phyloP scores from a whole-genome alignment of 495 filamentous ascomycete genomes.

The Penicillium manginii region DNA sequence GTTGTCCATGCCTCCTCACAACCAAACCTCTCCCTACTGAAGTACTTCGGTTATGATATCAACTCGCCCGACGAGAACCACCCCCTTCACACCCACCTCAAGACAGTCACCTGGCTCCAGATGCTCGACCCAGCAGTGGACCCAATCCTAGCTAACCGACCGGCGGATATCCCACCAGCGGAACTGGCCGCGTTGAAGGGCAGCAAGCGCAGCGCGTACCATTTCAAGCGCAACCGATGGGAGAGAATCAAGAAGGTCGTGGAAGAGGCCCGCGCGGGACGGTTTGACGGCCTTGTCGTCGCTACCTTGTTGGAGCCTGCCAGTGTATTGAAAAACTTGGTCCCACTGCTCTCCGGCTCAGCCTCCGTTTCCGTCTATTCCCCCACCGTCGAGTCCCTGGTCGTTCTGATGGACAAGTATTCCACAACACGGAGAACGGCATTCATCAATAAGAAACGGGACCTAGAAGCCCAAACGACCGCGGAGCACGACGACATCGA shows the following conservation, averaged over 20 bases:
- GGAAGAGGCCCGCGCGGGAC: constrained; percentile 71
- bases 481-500: constrained; percentile 21
- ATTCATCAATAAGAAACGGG: constrained; percentile 56
- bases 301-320: constrained; percentile 78
- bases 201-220: constrained; percentile 77
- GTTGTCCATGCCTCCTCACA: constrained; percentile 86
- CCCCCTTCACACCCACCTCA: constrained; percentile 79
- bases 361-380: constrained; percentile 85
- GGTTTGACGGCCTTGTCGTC: constrained; percentile 81
- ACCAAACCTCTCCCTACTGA: constrained; percentile 82
- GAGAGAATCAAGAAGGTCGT: constrained; percentile 66
- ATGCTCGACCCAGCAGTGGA: constrained; percentile 76
- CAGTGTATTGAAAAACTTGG: constrained; percentile 69
- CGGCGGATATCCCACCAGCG: constrained; percentile 54
- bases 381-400: constrained; percentile 75
- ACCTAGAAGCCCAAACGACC: constrained; percentile 32
- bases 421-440: constrained; percentile 74
- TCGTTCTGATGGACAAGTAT: constrained; percentile 76
- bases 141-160: constrained; percentile 65
- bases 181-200: constrained; percentile 68
- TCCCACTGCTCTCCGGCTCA: constrained; percentile 82
- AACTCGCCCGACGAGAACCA: constrained; percentile 69
- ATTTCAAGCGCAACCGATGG: constrained; percentile 86
- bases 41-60: constrained; percentile 82
- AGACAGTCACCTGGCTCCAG: constrained; percentile 87